Conservation (phyloP, 768 basidiomycete species). For the Pholiota microspora region DNA sequence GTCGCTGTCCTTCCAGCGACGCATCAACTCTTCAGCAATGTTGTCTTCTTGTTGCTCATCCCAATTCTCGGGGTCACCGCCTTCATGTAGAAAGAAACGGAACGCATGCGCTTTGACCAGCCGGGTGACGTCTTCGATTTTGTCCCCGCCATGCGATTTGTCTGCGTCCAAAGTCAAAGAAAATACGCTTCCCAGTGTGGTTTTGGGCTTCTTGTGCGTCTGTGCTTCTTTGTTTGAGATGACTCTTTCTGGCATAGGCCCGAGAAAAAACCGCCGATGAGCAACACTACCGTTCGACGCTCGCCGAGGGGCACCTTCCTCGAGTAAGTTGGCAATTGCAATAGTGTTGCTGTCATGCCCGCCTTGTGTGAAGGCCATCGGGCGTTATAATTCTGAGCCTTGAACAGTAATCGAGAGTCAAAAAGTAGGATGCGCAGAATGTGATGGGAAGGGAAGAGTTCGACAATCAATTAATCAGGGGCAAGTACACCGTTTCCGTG, state of each 20-base stretch:
- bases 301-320: too few relatives aligned
- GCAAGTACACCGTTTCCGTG: too few relatives aligned
- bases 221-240: slow-evolving; percentile 39
- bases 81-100: slow-evolving; percentile 60
- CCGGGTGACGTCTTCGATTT: slow-evolving; percentile 39
- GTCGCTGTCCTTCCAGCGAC: slow-evolving; percentile 63
- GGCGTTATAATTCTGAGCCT: not conserved
- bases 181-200: slow-evolving; percentile 22
- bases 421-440: not conserved
- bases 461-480: too few relatives aligned
- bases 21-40: slow-evolving; percentile 54
- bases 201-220: slow-evolving; percentile 24
- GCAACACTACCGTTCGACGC: not conserved
- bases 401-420: too few relatives aligned
- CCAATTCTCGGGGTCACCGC: slow-evolving; percentile 70
- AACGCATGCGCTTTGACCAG: slow-evolving; percentile 61
- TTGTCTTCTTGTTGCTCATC: slow-evolving; percentile 48
- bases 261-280: slow-evolving; percentile 64
- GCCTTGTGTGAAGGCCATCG: not conserved
- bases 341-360: not conserved
- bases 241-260: slow-evolving; percentile 70
- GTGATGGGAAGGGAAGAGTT: not conserved
- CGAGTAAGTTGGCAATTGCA: not conserved
- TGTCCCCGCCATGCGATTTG: slow-evolving; percentile 25
- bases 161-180: slow-evolving; percentile 19